A percentile compares a stretch with the other conserved stretches of the same genome.
Conservation (phyloP, 2,329 filamentous ascomycete species). For the Bipolaris cookei region DNA sequence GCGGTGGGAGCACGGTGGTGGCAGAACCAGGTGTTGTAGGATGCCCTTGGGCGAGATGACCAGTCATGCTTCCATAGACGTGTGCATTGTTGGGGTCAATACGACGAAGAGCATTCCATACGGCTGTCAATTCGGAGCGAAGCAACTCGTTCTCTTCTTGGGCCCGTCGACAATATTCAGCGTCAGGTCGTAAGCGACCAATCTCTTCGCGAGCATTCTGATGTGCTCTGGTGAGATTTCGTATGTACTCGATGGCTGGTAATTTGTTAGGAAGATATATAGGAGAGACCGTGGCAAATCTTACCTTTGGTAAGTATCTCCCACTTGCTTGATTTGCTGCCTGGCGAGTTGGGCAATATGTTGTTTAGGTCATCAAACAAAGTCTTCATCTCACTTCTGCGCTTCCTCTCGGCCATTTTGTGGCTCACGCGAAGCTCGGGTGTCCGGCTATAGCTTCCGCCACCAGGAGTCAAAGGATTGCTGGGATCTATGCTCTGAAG, state of each 20-base stretch:
- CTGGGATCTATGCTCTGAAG: slow-evolving; percentile 66
- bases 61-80: slow-evolving; percentile 56
- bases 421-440: slow-evolving; percentile 83
- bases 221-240: slow-evolving; percentile 48
- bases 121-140: slow-evolving; percentile 54
- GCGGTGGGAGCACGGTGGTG: slow-evolving; percentile 45
- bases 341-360: slow-evolving; percentile 78
- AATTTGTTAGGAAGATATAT: slow-evolving; percentile 18
- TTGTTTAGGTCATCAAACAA: slow-evolving; percentile 81
- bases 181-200: slow-evolving; percentile 52
- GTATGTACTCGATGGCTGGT: slow-evolving; percentile 59
- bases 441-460: slow-evolving; percentile 81
- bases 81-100: slow-evolving; percentile 55
- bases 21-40: slow-evolving; percentile 36
- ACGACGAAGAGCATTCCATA: slow-evolving; percentile 55
- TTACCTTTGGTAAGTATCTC: slow-evolving; percentile 84
- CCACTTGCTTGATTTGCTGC: slow-evolving; percentile 88
- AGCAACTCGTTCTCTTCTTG: slow-evolving; percentile 57
- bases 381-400: slow-evolving; percentile 86
- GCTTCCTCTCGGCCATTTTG: slow-evolving; percentile 83
- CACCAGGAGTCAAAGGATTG: slow-evolving; percentile 56
- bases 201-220: slow-evolving; percentile 50
- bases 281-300: slow-evolving; percentile 28
- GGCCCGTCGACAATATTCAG: slow-evolving; percentile 52
- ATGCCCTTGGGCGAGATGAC: slow-evolving; percentile 51